Evolutionary conservation across 2,329 filamentous ascomycete species (phyloP), one percentile per base, ranked within the genome.

Genomic region (Ilyonectria robusta): DNA sequence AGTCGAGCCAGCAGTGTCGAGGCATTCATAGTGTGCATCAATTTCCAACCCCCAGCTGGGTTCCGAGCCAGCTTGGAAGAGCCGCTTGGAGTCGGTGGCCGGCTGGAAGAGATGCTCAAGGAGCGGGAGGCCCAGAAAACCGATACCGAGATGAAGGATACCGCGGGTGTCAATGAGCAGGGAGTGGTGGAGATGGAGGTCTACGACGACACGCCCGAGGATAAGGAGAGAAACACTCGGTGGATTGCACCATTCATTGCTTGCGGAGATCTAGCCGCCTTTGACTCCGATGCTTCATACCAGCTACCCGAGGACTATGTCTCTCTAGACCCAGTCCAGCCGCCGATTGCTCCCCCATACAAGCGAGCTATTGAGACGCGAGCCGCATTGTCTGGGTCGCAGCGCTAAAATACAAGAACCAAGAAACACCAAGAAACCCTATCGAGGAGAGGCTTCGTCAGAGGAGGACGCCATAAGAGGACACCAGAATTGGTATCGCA

Each of bases 191-290:
- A 88, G 79, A 74, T 86, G 78, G 76, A 84, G 79, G 76, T 85
- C n/a, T 86, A 89, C 77, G 87, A 85, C 70, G 80, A 76, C 48
- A 65, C 62, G n/a, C 66, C 66, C 2, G 75, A 73, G 56, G 72
- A 75, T 54, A 75, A 67, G 46, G 71, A 74, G 55, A 70, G 65
- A 72, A 81, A 57, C 85, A 89, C 66, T 80, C 85, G 92, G 57
- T 98, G 95, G 94, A 95, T 98, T 73, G 94, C 95, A 4, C 94
- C 95, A 0, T 99, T 99, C 78, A 88, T 99, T 75, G 95, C 96
- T n/a, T 99, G 96, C 79, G 96, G 96, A 51, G 96, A 99, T 81
- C 86, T 99, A 59, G 97, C 94, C 26, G 91, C 94, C 11, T 99
- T 95, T 83, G 96, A 99, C 83, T 94, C 95, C 1, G 96, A 99